These are phyloP conservation scores for Colletotrichum cordylinicola DNA, from an alignment of 2,329 filamentous ascomycete species.

Conservation along the genomic window DNA sequence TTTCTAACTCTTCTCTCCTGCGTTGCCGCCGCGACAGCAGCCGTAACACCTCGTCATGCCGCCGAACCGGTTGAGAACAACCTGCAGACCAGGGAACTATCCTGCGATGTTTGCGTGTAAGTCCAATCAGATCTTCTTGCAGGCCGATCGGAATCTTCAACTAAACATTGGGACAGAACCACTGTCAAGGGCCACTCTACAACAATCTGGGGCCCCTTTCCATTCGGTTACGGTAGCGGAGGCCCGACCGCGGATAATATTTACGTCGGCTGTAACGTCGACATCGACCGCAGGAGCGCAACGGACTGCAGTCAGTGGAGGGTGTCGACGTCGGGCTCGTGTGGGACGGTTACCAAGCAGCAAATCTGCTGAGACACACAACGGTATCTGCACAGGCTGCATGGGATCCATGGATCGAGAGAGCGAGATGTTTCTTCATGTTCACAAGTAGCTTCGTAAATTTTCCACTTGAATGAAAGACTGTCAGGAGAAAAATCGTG, in stretches of 20 bases:
- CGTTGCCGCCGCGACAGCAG: no score
- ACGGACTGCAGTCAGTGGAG: background rate
- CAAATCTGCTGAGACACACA: background rate
- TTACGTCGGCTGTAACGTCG: background rate
- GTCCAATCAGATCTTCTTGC: background rate
- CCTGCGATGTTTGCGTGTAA: background rate
- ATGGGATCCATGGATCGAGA: background rate
- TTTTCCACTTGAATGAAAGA: no score
- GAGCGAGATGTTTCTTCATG: rapidly evolving
- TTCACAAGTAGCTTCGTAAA: background rate
- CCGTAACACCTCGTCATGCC: background rate
- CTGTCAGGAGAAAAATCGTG: rapidly evolving
- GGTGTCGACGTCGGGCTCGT: background rate
- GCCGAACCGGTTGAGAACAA: background rate
- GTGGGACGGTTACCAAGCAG: background rate
- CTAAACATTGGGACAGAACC: background rate
- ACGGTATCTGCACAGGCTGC: background rate
- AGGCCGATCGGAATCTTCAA: no score
- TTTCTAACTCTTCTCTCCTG: background rate
- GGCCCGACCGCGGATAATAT: background rate
- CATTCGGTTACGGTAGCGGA: background rate
- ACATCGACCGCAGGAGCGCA: background rate
- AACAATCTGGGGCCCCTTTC: background rate
- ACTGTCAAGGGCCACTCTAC: background rate
- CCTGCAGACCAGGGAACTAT: background rate